Base-by-base conservation (phyloP, 352 stramenopile genomes). In the Phytophthora aleatoria region DNA sequence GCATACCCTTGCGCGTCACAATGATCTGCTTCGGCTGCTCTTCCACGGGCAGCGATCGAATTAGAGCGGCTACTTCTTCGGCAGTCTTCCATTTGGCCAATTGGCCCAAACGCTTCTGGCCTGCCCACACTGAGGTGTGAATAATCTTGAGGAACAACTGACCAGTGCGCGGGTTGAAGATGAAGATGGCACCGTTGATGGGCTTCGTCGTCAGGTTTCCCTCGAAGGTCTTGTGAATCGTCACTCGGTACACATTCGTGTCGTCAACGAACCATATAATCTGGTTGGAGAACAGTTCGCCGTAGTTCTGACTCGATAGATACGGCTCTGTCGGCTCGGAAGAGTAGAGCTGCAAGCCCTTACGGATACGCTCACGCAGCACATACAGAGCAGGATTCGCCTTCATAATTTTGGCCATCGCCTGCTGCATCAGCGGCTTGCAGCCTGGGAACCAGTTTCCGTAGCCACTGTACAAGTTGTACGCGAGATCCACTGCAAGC, bases 251-350 rank as follows among this genome's bases (percentile, higher is more conserved):
- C 50, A 99, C 98, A 74, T 99, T 99, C 33, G 96, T 99, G 71
- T 99, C 98, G 70, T 99, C 98, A 9, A 99, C 97, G 79, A 99
- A 99, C 98, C 98, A 99, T 86, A 99, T 99, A 58, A 99, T 99
- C 80, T 99, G 97, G 75, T 99, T 99, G 26, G 92, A 99, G 81
- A 99, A 99, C 26, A 99, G 83, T 74, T 99, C 98, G 24, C 97
- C 95, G 77, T 99, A 99, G 82, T 99, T 99, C 75, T 99, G 98
- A 49, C 95, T 99, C 57, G 95, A 99, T 53, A 99, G 75, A 74
- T 99, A 99, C 36, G 98, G 98, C 79, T 99, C 98, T 36, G 98
- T 99, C 39, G 98, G 97, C 73, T 99, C 98, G 58, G 96, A 99
- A 24, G 95, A 99, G 76, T 99, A 99, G 24, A 99, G 74, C 69